Evolutionary conservation across 2,329 filamentous ascomycete species (phyloP), one percentile per base, ranked within the genome.

Genomic region (Fusarium sp.): DNA sequence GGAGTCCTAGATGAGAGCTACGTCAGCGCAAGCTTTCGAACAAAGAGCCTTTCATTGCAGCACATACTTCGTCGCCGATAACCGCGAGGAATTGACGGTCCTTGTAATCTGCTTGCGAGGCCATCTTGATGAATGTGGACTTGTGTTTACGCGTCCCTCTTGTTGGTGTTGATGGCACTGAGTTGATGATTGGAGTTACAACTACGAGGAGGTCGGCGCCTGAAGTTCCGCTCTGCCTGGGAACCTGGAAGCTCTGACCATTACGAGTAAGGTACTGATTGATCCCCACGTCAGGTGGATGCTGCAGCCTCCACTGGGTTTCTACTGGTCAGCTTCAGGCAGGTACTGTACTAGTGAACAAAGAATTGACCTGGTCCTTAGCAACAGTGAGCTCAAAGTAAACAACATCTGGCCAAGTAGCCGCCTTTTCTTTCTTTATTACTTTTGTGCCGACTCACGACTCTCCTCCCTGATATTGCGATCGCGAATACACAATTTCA

Each of bases 71-170:
- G 83, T 99, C 96, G 59, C 96, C 96, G 81, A 99, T 99, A 54
- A 99, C 96, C 74, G 96, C 96, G 67, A 99, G 90, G 81, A 99
- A 97, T 85, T 99, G 93, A 79, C 96, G 90, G 85, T 98, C 95
- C 85, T 95, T 92, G 83, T 87, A 92, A 75, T 90, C 88, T 73
- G 87, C 85, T 77, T 88, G 86, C 52, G 85, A 85, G 66, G 87
- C 79, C 86, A 88, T 88, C 47, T 78, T 81, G 77, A 68, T 59
- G 49, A 47, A 42, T 65, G 42, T 33, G 58, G 42, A 35, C 32
- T 61, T 63, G 57, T 61, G 59, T 52, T 69, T 60, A 44, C 53
- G 50, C 46, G 59, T 67, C 67, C 72, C 66, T 67, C 66, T 66
- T 30, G 54, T 65, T 40, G 47, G 63, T 46, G 72, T 60, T 72